These are phyloP conservation scores for Ophiostoma triangulosporum DNA, from an alignment of 2,329 filamentous ascomycete genomes.

Conservation along the genomic window DNA sequence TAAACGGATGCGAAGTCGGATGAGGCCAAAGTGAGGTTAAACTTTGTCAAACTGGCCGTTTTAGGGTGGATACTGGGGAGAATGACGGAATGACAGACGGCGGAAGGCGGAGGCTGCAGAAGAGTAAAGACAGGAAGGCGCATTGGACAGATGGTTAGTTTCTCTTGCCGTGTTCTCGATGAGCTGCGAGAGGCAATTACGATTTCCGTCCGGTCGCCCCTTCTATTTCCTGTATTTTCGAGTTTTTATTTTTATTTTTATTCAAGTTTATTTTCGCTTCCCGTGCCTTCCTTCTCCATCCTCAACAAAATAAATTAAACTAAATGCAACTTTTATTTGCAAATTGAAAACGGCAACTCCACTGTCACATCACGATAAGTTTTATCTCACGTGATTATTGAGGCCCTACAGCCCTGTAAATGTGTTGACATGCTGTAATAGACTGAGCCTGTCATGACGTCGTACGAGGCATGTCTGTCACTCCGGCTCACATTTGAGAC, in stretches of 20 bases:
- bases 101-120: neutral
- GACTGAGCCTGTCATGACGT: too few relatives aligned
- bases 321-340: neutral
- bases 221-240: neutral
- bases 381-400: too few relatives aligned
- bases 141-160: neutral
- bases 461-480: too few relatives aligned
- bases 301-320: constrained; percentile 4
- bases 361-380: too few relatives aligned
- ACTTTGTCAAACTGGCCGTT: neutral
- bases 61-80: neutral
- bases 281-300: constrained; percentile 8
- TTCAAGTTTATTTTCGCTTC: constrained; percentile 1
- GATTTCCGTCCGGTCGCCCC: neutral
- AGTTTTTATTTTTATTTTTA: neutral
- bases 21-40: neutral
- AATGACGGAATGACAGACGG: neutral
- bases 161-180: neutral
- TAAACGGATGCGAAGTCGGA: neutral
- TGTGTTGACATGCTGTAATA: too few relatives aligned
- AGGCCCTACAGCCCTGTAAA: too few relatives aligned
- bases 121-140: neutral
- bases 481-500: too few relatives aligned
- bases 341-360: neutral
- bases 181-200: constrained; percentile 1